phyloP scores from a whole-genome alignment of 2,329 filamentous ascomycete species.

The Cladophialophora exuberans region DNA sequence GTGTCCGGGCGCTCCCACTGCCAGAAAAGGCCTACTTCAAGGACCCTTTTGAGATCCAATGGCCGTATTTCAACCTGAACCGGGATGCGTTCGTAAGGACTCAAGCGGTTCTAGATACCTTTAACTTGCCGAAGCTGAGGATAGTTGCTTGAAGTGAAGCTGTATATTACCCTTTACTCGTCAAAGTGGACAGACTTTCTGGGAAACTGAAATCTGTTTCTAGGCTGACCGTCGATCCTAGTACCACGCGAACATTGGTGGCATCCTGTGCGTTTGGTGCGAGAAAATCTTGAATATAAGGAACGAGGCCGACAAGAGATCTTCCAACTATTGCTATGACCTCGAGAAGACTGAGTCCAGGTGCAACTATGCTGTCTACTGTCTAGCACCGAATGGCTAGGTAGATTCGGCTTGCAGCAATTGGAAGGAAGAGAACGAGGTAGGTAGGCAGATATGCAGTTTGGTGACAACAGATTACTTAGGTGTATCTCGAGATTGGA shows the following conservation, averaged over 20 bases:
- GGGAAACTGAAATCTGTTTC: background rate
- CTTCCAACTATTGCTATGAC: too few relatives aligned
- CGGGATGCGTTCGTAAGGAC: constrained; percentile 5
- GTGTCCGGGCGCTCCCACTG: background rate
- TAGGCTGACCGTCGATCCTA: background rate
- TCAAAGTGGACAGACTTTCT: too few relatives aligned
- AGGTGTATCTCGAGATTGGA: too few relatives aligned
- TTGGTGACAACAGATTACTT: too few relatives aligned
- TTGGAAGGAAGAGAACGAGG: too few relatives aligned
- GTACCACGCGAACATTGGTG: background rate
- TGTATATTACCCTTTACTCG: too few relatives aligned
- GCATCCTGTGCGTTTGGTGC: background rate
- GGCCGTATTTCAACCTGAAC: constrained; percentile 10
- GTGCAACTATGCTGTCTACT: too few relatives aligned
- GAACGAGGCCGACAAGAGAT: background rate
- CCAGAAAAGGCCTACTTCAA: background rate
- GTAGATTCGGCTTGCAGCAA: too few relatives aligned
- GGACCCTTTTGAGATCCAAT: constrained; percentile 1
- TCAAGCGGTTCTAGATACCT: constrained; percentile 10
- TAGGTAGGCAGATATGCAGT: too few relatives aligned
- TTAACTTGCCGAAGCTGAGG: constrained; percentile 11
- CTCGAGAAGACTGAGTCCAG: too few relatives aligned
- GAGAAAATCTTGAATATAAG: background rate
- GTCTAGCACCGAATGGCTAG: too few relatives aligned
- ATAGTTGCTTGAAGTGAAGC: constrained; percentile 9